Base-by-base conservation (phyloP, 495 filamentous ascomycete species). In the Penicillium cataractarum region DNA sequence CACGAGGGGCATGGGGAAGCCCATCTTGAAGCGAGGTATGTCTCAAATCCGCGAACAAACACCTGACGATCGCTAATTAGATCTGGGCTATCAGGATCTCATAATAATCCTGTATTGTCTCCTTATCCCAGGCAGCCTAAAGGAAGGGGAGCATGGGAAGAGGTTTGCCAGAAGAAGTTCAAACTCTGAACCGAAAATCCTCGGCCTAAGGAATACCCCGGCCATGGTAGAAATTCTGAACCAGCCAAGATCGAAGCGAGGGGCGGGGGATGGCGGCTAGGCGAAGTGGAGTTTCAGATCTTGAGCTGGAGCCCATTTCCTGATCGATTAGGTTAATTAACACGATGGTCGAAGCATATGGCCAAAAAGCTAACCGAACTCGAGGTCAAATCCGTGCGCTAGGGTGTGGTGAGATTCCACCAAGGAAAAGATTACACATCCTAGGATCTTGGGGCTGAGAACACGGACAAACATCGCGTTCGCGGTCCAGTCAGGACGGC, bases 261-360 rank as follows among this genome's bases (percentile, higher is more conserved):
- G 27, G 7, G 3, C 21, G 26, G 21, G 22, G 26, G 12, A n/a
- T 26, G 48, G 48, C 48, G 4, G 48, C 24, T 19, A 2, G 19
- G 39, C 39, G 12, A 50, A 50, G 48, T 50, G 48, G 48, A 15
- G 48, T 26, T 50, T 50, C 48, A 29, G 27, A 50, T 50, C 48
- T 31, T 19, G 12, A 26, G 48, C 22, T 50, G 13, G 22, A 50
- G 48, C 22, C 19, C 27, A 31, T 9, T 50, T 50, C 22, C 22
- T 50, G 48, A 50, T 50, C 48, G 48, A 50, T 29, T 50, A 50
- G 27, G 24, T 29, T 50, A 27, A 3, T 6, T 7, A 50, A 50
- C 13, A 19, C 10, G 48, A 29, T 50, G 24, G 24, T 26, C 27
- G 5, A 22, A 55, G 29, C 52, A 19, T 9, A 35, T 31, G 39